These are phyloP conservation scores for Penicillium sp. DNA, from an alignment of 2,329 filamentous ascomycete species.

Conservation along the genomic window DNA sequence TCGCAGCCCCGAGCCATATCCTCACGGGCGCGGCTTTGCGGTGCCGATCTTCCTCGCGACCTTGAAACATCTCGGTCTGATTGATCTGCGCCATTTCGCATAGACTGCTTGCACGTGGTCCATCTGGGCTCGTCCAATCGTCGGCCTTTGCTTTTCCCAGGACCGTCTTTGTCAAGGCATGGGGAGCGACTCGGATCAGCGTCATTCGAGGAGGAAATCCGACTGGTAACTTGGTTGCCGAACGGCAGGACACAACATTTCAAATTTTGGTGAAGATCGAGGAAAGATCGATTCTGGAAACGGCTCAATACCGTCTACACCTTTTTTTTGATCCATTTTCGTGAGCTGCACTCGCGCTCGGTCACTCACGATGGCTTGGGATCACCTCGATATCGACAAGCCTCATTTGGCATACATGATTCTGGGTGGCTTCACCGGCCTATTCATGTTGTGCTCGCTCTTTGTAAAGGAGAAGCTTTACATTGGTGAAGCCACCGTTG, in stretches of 20 bases:
- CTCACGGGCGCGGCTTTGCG: too few relatives aligned
- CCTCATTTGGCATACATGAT: slow-evolving; percentile 98
- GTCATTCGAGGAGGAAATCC: slow-evolving; percentile 20
- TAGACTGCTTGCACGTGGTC: slow-evolving; percentile 8
- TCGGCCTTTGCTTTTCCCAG: too few relatives aligned
- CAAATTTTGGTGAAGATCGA: not conserved
- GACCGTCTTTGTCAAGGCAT: slow-evolving; percentile 19
- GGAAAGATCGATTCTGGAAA: not conserved
- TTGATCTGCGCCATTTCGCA: not conserved
- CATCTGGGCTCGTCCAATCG: slow-evolving; percentile 10
- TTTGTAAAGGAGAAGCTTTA: slow-evolving; percentile 98
- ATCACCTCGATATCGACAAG: slow-evolving; percentile 65
- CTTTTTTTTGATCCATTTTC: not conserved
- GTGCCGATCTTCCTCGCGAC: too few relatives aligned
- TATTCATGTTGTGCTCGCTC: slow-evolving; percentile 98
- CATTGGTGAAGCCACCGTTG: slow-evolving; percentile 95
- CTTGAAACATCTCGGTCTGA: too few relatives aligned
- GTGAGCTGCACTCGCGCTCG: slow-evolving; percentile 10
- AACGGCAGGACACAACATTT: slow-evolving; percentile 2
- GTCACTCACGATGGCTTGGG: slow-evolving; percentile 41
- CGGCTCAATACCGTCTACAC: not conserved
- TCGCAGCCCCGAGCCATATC: too few relatives aligned
- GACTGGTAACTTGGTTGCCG: slow-evolving; percentile 18
- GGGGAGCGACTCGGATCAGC: slow-evolving; percentile 17
- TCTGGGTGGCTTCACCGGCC: slow-evolving; percentile 88